These are phyloP conservation scores for Castanea mollissima DNA, from an alignment of 306 rosid genomes.

Conservation along the genomic window DNA sequence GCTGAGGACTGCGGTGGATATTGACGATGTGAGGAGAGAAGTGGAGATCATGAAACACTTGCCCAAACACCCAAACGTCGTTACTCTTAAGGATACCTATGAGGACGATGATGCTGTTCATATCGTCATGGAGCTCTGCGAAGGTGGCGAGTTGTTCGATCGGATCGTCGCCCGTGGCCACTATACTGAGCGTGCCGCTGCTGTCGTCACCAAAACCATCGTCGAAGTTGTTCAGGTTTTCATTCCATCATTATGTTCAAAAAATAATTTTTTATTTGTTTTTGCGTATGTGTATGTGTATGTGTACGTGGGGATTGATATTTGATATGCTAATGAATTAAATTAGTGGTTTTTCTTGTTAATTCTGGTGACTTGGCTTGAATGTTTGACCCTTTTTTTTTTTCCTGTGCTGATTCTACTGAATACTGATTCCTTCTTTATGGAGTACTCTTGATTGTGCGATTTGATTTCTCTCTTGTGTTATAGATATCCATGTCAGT, in stretches of 20 bases:
- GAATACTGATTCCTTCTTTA: neutral
- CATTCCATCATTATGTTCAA: neutral
- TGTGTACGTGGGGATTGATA: neutral
- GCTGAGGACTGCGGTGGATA: slow-evolving; percentile 70
- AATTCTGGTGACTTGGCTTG: slow-evolving; percentile 15
- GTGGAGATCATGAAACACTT: slow-evolving; percentile 88
- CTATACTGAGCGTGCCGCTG: slow-evolving; percentile 95
- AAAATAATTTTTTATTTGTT: neutral
- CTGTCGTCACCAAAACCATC: slow-evolving; percentile 72
- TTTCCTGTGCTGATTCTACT: neutral
- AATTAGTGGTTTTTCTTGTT: too few species aligned
- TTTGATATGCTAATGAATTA: too few species aligned
- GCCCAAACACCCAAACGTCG: slow-evolving; percentile 68
- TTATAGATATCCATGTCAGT: neutral
- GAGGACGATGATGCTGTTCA: slow-evolving; percentile 90
- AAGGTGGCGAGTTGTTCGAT: slow-evolving; percentile 92
- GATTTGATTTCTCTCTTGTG: neutral
- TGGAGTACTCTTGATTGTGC: neutral
- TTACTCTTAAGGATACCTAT: slow-evolving; percentile 69
- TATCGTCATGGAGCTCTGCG: slow-evolving; percentile 98
- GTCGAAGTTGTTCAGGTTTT: slow-evolving; percentile 98
- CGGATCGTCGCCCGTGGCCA: slow-evolving; percentile 93
- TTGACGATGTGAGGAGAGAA: slow-evolving; percentile 89
- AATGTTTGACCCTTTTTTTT: neutral
- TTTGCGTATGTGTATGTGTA: neutral